Base-by-base conservation (phyloP, 345 rosid species). In the Dipteronia sinensis region DNA sequence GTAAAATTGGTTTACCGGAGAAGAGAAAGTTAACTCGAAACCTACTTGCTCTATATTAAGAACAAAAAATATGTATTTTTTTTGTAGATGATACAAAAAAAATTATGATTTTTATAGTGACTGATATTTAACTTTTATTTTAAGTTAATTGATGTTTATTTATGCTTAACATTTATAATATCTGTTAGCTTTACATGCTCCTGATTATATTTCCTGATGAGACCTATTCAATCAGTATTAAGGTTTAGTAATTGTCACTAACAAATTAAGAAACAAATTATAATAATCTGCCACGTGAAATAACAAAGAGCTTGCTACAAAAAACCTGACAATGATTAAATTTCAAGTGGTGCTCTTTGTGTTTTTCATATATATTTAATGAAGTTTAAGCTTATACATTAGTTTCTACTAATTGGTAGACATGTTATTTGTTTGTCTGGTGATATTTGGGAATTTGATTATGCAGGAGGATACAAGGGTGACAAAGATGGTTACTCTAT, bases 381-480 rank as follows among this genome's bases (percentile, higher is more conserved):
- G 12, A 20, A 59, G 12, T 2, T 59, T 59, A 59, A 59, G 23
- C 64, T 59, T 20, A 59, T 59, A 20, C 27, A 59, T 9, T 59
- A 0, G 20, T 59, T 59, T 59, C 63, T 58, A n/a, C 63, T 58
- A 19, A 2, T 71, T 5, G 65, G 23, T 12, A 11, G 31, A 62
- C 61, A 4, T 55, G 46, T 12, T 44, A 15, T 3, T 16, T 29
- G 13, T 46, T 70, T 70, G 34, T 65, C 25, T 65, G 17, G 1
- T 23, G 20, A 17, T 31, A 47, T 61, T 5, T 62, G 46, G 59
- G 7, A 44, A 71, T 77, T 20, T 81, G 22, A 49, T 76, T 67
- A 6, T 55, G 69, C 89, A 95, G 98, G 98, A 75, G 98, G 98
- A 79, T 86, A 89, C 80, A 83, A 80, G 55, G 99, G 99, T 67